These are phyloP conservation scores for Blastomyces gilchristii DNA, from an alignment of 2,329 filamentous ascomycete species.

Conservation along the genomic window DNA sequence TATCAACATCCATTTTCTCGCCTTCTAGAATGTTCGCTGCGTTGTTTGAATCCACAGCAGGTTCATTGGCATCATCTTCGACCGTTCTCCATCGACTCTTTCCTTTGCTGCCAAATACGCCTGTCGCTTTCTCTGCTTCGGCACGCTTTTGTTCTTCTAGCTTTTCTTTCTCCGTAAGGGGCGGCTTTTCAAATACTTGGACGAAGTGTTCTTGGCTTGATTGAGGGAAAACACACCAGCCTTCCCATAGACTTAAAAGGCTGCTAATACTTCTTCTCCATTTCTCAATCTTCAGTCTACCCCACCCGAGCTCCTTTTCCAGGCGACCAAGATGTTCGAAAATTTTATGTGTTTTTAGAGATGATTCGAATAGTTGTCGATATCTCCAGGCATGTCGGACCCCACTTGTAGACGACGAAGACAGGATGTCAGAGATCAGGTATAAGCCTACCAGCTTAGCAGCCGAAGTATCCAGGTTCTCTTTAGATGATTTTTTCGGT, in stretches of 20 bases:
- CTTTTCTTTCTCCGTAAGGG: conserved; percentile 41
- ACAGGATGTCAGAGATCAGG: conserved; percentile 68
- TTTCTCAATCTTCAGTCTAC: conserved; percentile 69
- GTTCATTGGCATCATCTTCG: conserved; percentile 31
- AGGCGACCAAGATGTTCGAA: conserved; percentile 68
- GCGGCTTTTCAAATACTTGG: conserved; percentile 60
- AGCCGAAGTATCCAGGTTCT: conserved; percentile 55
- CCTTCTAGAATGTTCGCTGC: conserved; percentile 7
- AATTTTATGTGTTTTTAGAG: conserved; percentile 55
- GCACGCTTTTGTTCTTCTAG: conserved; percentile 36
- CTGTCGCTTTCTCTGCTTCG: conserved; percentile 30
- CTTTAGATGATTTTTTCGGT: conserved; percentile 32
- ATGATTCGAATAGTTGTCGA: conserved; percentile 65
- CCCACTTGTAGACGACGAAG: conserved; percentile 62
- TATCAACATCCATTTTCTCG: conserved; percentile 22
- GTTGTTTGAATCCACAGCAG: conserved; percentile 11
- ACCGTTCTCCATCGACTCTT: conserved; percentile 40
- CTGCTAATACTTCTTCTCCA: conserved; percentile 67
- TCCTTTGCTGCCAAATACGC: conserved; percentile 28
- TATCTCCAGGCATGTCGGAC: conserved; percentile 82
- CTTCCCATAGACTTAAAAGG: conserved; percentile 35
- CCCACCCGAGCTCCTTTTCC: conserved; percentile 64
- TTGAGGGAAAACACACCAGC: conserved; percentile 58
- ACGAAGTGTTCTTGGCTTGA: conserved; percentile 63
- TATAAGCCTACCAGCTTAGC: conserved; percentile 75